phyloP scores from a whole-genome alignment of 2,329 filamentous ascomycete genomes.

The Pestalotiopsis sp. region DNA sequence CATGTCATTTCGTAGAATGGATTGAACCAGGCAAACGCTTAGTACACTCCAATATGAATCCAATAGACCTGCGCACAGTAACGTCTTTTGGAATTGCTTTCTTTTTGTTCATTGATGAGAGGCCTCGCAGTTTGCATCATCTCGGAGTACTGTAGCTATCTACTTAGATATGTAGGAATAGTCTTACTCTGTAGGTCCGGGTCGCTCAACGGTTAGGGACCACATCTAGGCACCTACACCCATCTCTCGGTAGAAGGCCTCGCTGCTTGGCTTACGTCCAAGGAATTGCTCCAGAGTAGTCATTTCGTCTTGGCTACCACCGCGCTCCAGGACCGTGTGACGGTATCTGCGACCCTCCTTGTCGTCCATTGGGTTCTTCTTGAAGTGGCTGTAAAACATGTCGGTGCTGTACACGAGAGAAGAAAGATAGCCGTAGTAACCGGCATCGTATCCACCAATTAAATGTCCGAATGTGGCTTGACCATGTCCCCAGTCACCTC shows the following conservation, averaged over 20 bases:
- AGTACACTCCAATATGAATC: too few relatives aligned
- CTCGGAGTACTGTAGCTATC: too few relatives aligned
- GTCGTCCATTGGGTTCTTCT: conserved; percentile 76
- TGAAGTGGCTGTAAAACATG: conserved; percentile 84
- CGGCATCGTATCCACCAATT: conserved; percentile 83
- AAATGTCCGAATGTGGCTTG: conserved; percentile 82
- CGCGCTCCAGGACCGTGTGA: conserved; percentile 76
- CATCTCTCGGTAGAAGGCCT: conserved; percentile 80
- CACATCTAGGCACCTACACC: conserved; percentile 44
- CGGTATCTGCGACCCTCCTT: conserved; percentile 75
- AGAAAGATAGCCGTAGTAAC: conserved; percentile 77
- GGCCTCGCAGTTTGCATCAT: too few relatives aligned
- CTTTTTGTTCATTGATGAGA: too few relatives aligned
- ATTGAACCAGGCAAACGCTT: too few relatives aligned
- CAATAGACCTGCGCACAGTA: too few relatives aligned
- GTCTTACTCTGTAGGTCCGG: background rate
- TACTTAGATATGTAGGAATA: background rate
- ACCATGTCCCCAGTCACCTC: conserved; percentile 73
- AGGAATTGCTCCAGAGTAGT: conserved; percentile 77
- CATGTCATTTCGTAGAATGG: too few relatives aligned
- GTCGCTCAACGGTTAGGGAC: background rate
- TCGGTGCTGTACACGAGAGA: conserved; percentile 82
- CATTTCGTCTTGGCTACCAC: conserved; percentile 82
- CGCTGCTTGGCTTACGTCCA: conserved; percentile 73
- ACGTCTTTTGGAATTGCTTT: background rate